Base-by-base conservation (phyloP, 2,329 filamentous ascomycete species). In the Pyrenochaeta sp. region DNA sequence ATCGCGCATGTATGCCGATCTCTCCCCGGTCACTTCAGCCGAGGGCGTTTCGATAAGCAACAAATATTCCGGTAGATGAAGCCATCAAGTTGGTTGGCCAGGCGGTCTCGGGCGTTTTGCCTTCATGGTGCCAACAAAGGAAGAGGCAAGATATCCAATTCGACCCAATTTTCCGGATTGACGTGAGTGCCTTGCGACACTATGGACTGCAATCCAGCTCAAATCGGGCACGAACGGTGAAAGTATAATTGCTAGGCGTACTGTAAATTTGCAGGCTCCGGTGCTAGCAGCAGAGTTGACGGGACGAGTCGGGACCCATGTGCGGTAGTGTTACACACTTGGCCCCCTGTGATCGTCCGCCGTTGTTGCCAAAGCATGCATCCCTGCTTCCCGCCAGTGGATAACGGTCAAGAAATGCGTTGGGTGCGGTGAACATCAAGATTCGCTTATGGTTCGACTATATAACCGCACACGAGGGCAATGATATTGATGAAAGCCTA, bases 261-360 rank as follows among this genome's bases (percentile, higher is more conserved):
- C 54, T 59, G 56, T 62, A 59, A 58, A 58, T 58, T 57, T 62
- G 52, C 58, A 67, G 56, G 28, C 50, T 63, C 51, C 34, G 54
- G 55, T 54, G 59, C 59, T 65, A 61, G 46, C 55, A 42, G 59
- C 52, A 61, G 62, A 66, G 52, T 61, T 62, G 19, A 62, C 71
- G 68, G 69, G 65, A 73, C 71, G 70, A 73, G 65, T 72, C 67
- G 71, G 63, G 68, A 70, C 68, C 65, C 68, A 65, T 66, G 65
- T 65, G 51, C 64, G 60, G 61, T 64, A 72, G 72, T 64, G 67
- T 67, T 58, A 58, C 64, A 68, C 68, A 60, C 65, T 65, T 63
- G 52, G 61, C 62, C 42, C 69, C 67, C 64, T 71, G 68, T 67
- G 71, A 76, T 74, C 67, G 68, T 61, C 72, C 52, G 52, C 71